Evolutionary conservation across 1,284 basidiomycete species (phyloP).

Genomic region (Moesziomyces antarcticus): DNA sequence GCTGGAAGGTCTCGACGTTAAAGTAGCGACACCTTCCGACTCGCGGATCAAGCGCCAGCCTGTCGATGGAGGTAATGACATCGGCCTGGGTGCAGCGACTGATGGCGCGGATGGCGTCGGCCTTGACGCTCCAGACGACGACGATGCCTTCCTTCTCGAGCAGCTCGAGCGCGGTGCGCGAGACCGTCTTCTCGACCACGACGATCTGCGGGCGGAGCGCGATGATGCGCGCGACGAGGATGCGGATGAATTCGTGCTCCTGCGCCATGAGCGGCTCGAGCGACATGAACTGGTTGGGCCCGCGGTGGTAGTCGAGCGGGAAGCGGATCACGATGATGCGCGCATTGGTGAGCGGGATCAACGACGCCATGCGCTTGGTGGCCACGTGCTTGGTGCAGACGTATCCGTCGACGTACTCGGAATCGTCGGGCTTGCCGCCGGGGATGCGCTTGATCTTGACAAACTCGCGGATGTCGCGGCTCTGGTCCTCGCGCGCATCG

Average conservation of each 20-base stretch:
- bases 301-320: constrained; percentile 90
- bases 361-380: constrained; percentile 78
- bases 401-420: constrained; percentile 95
- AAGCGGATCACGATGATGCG: constrained; percentile 96
- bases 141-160: constrained; percentile 87
- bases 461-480: constrained; percentile 90
- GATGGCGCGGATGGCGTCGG: constrained; percentile 85
- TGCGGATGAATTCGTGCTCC: constrained; percentile 92
- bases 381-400: constrained; percentile 98
- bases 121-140: constrained; percentile 89
- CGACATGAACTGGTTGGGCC: constrained; percentile 90
- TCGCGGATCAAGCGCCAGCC: constrained; percentile 87
- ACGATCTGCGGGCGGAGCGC: constrained; percentile 92
- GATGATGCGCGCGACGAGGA: constrained; percentile 87
- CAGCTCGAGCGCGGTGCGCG: constrained; percentile 89
- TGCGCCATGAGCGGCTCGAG: constrained; percentile 92
- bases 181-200: constrained; percentile 90
- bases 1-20: constrained; percentile 91
- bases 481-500: constrained; percentile 74
- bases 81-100: constrained; percentile 94
- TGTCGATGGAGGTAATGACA: constrained; percentile 93
- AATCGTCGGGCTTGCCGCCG: constrained; percentile 88
- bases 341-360: constrained; percentile 76
- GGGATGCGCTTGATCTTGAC: constrained; percentile 99
- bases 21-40: constrained; percentile 91